A percentile compares a stretch with the other conserved stretches of the same genome.
phyloP scores from a whole-genome alignment of 208 protist species.

The Lotmaria passim region DNA sequence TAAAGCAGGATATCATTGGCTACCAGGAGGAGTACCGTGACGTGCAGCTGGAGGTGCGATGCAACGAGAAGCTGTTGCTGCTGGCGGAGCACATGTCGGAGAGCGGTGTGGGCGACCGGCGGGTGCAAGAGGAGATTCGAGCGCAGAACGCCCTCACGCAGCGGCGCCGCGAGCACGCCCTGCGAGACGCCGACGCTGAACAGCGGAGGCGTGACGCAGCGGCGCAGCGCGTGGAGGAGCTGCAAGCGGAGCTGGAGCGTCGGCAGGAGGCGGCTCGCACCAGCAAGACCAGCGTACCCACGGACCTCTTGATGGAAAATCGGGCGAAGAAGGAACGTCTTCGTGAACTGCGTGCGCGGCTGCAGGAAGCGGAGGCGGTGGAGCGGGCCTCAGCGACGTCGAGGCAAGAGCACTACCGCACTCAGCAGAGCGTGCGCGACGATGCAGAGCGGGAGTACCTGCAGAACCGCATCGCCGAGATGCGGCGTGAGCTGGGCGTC shows the following conservation, averaged over 20 bases:
- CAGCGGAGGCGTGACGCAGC: slow-evolving; percentile 53
- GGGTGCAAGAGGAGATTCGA: slow-evolving; percentile 67
- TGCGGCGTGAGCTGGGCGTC: slow-evolving; percentile 39
- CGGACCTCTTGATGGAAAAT: slow-evolving; percentile 42
- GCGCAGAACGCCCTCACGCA: slow-evolving; percentile 65
- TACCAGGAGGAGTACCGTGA: slow-evolving; percentile 64
- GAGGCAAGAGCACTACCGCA: background rate
- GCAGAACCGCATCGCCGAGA: slow-evolving; percentile 46
- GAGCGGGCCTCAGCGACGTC: background rate
- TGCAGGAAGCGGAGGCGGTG: slow-evolving; percentile 25
- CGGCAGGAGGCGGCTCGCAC: slow-evolving; percentile 16
- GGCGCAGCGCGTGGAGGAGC: slow-evolving; percentile 41
- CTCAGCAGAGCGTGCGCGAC: slow-evolving; percentile 11
- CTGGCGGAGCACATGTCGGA: slow-evolving; percentile 42
- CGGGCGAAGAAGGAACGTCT: slow-evolving; percentile 42
- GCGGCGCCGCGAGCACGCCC: slow-evolving; percentile 55
- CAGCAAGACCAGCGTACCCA: slow-evolving; percentile 14
- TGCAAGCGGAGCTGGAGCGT: slow-evolving; percentile 32
- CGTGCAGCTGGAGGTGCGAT: slow-evolving; percentile 64
- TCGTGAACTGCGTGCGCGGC: slow-evolving; percentile 35
- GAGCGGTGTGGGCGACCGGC: slow-evolving; percentile 40
- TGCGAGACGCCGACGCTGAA: slow-evolving; percentile 57
- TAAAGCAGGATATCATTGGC: slow-evolving; percentile 56
- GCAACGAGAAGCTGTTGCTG: slow-evolving; percentile 79
- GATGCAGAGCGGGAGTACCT: slow-evolving; percentile 64